Percentiles rank a stretch among this genome's conserved stretches.
Evolutionary conservation across 805 yeast species (phyloP).

Genomic region (Metschnikowia similis): DNA sequence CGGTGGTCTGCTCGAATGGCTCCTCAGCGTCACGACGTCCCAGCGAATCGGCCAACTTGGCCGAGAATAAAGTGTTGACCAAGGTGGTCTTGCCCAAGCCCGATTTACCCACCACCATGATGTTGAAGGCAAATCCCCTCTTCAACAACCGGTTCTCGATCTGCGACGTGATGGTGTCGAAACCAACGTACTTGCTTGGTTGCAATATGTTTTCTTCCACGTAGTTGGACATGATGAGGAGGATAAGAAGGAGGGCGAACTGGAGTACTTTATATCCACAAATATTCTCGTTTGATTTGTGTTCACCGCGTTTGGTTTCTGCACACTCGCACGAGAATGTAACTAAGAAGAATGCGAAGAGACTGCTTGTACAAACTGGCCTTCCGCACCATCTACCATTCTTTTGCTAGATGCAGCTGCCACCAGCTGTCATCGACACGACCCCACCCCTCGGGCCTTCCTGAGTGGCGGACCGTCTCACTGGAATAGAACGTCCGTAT

Average conservation of each 20-base stretch:
- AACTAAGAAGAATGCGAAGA: constrained; percentile 1
- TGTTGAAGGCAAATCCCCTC: constrained; percentile 89
- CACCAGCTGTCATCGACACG: no score
- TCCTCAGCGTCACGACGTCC: constrained; percentile 68
- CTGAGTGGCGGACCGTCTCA: no score
- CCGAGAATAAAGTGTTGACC: constrained; percentile 83
- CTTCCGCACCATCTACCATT: no score
- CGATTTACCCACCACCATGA: constrained; percentile 87
- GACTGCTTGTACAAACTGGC: no score
- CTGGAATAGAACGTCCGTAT: no score
- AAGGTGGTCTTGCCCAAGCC: constrained; percentile 94
- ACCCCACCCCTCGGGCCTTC: no score
- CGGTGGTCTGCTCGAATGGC: constrained; percentile 82
- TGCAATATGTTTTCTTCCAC: constrained; percentile 26
- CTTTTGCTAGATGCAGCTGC: no score
- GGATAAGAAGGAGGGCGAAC: neutral
- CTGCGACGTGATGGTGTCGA: constrained; percentile 93
- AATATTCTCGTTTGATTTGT: constrained; percentile 1
- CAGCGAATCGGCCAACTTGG: constrained; percentile 67
- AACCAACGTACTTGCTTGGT: constrained; percentile 86
- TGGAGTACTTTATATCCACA: neutral
- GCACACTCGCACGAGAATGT: constrained; percentile 6
- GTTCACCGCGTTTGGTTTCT: constrained; percentile 7
- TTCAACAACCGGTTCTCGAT: constrained; percentile 88
- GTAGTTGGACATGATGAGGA: constrained; percentile 15